Conservation (phyloP, 345 rosid genomes). For the Geranium rotundifolium region DNA sequence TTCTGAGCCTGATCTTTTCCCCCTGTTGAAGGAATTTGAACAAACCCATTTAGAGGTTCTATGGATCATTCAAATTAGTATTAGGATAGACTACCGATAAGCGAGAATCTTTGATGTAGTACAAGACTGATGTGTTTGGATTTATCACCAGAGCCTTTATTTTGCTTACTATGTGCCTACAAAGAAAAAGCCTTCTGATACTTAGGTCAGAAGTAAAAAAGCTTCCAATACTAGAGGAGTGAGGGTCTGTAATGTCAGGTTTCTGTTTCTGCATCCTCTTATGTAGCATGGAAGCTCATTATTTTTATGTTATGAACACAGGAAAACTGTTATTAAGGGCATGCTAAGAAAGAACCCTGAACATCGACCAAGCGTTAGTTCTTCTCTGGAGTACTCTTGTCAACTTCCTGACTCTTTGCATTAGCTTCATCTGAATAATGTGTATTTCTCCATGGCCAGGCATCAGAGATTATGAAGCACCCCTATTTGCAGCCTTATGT, state of each 20-base stretch:
- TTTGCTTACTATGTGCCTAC: background rate
- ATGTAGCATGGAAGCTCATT: slow-evolving; percentile 9
- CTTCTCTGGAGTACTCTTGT: slow-evolving; percentile 11
- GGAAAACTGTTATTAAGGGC: slow-evolving; percentile 82
- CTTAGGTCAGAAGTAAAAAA: background rate
- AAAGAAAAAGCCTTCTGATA: too few species aligned
- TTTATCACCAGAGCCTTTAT: too few species aligned
- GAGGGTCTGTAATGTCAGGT: background rate
- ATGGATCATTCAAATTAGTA: background rate
- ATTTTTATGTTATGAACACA: slow-evolving; percentile 23
- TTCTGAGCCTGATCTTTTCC: background rate
- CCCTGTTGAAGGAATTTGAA: background rate
- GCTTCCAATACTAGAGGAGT: background rate
- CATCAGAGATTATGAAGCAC: slow-evolving; percentile 91
- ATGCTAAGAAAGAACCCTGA: slow-evolving; percentile 97
- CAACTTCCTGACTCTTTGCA: slow-evolving; percentile 13
- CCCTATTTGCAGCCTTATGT: slow-evolving; percentile 88
- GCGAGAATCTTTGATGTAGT: background rate
- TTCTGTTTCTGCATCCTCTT: background rate
- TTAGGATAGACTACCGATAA: too few species aligned
- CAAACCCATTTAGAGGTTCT: background rate
- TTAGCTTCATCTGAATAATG: slow-evolving; percentile 12
- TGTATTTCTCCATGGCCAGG: slow-evolving; percentile 33
- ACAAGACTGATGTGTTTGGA: too few species aligned
- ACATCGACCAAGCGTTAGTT: slow-evolving; percentile 85